Evolutionary conservation across 768 basidiomycete species (phyloP).

Genomic region (Podaxis rugospora): DNA sequence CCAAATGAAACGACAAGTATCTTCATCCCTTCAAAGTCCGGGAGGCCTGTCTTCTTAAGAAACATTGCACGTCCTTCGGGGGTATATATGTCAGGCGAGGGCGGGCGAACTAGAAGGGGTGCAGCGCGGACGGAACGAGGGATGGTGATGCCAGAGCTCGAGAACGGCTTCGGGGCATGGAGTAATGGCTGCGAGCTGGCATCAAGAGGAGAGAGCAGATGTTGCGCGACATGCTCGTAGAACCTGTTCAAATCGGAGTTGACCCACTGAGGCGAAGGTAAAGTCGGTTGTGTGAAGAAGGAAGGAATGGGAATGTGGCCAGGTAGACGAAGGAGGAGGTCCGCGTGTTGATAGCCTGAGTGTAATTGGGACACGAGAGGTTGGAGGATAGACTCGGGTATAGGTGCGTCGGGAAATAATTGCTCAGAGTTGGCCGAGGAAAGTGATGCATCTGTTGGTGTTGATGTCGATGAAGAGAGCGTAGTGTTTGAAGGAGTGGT

Average conservation of each 20-base stretch:
- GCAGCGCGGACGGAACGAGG: conserved; percentile 41
- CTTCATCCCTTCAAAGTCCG: conserved; percentile 46
- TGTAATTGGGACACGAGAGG: conserved; percentile 65
- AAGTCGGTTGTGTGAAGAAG: conserved; percentile 44
- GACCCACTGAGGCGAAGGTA: conserved; percentile 67
- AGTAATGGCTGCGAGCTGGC: conserved; percentile 28
- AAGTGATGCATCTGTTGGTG: not conserved
- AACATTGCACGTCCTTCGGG: conserved; percentile 46
- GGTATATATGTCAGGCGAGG: conserved; percentile 43
- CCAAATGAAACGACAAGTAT: conserved; percentile 80
- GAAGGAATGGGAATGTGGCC: conserved; percentile 77
- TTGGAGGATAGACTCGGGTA: conserved; percentile 41
- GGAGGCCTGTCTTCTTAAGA: conserved; percentile 58
- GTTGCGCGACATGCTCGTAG: conserved; percentile 35
- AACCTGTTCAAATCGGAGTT: conserved; percentile 43
- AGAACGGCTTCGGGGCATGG: conserved; percentile 40
- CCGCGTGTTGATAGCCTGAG: conserved; percentile 65
- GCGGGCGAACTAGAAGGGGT: conserved; percentile 69
- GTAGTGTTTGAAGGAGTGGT: conserved; percentile 8
- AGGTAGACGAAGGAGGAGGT: conserved; percentile 65
- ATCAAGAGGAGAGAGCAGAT: conserved; percentile 46
- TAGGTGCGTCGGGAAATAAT: conserved; percentile 48
- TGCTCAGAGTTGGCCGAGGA: conserved; percentile 16
- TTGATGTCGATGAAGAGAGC: conserved; percentile 9
- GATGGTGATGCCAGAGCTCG: conserved; percentile 11